Percentiles rank a stretch among this genome's conserved stretches.
Evolutionary conservation across 352 stramenopile genomes (phyloP).

Genomic region (Thraustochytrium sp.): DNA sequence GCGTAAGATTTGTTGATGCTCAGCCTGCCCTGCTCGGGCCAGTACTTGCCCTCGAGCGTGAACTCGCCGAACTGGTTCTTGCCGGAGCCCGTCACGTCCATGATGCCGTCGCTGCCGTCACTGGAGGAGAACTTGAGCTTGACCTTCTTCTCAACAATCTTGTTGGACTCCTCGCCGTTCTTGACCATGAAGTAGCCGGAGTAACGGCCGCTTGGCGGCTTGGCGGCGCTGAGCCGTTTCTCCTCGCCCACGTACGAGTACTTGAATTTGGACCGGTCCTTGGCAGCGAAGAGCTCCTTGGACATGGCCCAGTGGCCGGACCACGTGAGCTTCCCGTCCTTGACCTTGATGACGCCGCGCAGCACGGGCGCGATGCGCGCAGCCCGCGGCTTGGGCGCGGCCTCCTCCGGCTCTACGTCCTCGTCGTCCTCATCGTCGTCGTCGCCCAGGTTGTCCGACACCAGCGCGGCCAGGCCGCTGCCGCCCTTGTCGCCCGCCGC

Average conservation of each 20-base stretch:
- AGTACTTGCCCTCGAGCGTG: constrained; percentile 1
- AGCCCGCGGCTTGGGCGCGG: neutral
- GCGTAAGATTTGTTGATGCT: constrained; percentile 34
- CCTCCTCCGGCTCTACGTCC: neutral
- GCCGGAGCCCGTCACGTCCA: constrained; percentile 3
- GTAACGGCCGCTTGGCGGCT: neutral
- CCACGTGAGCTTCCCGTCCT: constrained; percentile 34
- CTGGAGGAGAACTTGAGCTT: neutral
- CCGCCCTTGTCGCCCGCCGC: too few relatives aligned
- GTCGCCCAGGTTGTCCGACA: constrained; percentile 14
- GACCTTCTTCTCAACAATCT: constrained; percentile 34
- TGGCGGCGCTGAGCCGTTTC: neutral
- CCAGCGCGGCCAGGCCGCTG: neutral
- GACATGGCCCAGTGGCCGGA: constrained; percentile 39
- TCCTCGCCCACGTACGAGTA: constrained; percentile 17
- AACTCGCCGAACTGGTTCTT: constrained; percentile 43
- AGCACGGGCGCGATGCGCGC: neutral
- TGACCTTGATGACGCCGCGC: constrained; percentile 42
- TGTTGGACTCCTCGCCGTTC: neutral
- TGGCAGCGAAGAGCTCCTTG: constrained; percentile 5
- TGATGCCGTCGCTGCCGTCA: neutral
- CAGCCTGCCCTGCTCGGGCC: neutral
- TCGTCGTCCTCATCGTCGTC: constrained; percentile 24
- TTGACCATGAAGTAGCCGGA: constrained; percentile 40
- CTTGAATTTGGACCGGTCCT: constrained; percentile 43